phyloP scores from a whole-genome alignment of 768 basidiomycete species.

The Hericium rajendrae region DNA sequence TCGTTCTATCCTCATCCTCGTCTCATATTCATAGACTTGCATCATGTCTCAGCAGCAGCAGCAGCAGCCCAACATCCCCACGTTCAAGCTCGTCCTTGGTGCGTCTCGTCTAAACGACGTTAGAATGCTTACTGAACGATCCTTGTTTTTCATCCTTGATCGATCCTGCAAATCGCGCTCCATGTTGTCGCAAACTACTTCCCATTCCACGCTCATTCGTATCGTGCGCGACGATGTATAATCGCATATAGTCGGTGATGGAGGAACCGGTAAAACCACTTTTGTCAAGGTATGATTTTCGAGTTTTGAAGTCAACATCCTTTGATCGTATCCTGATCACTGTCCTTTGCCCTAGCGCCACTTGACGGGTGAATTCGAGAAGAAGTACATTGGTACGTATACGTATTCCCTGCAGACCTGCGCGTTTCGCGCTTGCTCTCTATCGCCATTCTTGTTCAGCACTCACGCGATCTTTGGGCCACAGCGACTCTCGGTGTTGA shows the following conservation, averaged over 20 bases:
- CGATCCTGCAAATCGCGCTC: constrained; percentile 30
- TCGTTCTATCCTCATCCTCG: constrained; percentile 19
- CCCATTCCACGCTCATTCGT: constrained; percentile 12
- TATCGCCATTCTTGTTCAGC: background rate
- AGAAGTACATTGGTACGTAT: constrained; percentile 96
- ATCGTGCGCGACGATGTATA: constrained; percentile 11
- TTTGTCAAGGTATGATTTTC: constrained; percentile 78
- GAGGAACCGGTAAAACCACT: constrained; percentile 96
- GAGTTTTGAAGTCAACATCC: background rate
- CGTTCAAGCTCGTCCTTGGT: constrained; percentile 99
- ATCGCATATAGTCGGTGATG: constrained; percentile 69
- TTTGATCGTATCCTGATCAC: constrained; percentile 53
- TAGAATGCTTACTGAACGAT: constrained; percentile 9
- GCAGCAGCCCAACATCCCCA: constrained; percentile 42
- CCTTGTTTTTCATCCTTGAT: constrained; percentile 36
- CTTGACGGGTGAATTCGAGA: constrained; percentile 99
- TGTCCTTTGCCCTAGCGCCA: constrained; percentile 56
- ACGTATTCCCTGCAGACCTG: constrained; percentile 20
- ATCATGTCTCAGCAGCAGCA: constrained; percentile 28
- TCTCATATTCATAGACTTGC: constrained; percentile 14
- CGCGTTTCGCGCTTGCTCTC: background rate
- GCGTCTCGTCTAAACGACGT: constrained; percentile 24
- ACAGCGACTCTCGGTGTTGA: constrained; percentile 98
- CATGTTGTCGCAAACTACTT: constrained; percentile 10
- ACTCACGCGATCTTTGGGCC: constrained; percentile 3